Evolutionary conservation across 148 eudicot genomes (phyloP).

Genomic region (Amaranthus cruentus): DNA sequence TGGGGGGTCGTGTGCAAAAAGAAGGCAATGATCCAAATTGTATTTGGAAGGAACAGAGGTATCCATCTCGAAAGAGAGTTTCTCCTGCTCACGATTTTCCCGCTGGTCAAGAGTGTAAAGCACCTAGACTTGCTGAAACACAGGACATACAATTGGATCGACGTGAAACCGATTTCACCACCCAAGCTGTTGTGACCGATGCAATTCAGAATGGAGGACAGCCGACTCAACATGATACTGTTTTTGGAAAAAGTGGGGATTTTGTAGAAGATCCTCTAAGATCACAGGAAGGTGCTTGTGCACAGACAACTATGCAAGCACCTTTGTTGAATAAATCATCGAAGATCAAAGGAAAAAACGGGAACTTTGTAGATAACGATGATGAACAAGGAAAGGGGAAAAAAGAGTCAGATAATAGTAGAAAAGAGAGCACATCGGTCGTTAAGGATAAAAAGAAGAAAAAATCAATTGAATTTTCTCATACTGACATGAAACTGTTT

Average conservation of each 20-base stretch:
- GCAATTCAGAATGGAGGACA: conserved; percentile 8
- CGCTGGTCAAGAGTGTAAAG: conserved; percentile 57
- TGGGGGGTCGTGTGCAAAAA: conserved; percentile 1
- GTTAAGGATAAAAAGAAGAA: conserved; percentile 23
- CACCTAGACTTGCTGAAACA: conserved; percentile 22
- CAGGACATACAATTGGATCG: conserved; percentile 10
- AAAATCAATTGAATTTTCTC: conserved; percentile 16
- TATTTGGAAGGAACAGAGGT: conserved; percentile 19
- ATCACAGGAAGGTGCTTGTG: conserved; percentile 19
- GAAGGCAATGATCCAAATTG: neutral
- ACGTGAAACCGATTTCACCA: conserved; percentile 3
- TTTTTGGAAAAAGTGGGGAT: conserved; percentile 6
- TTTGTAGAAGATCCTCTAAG: conserved; percentile 8
- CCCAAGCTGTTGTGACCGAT: conserved; percentile 2
- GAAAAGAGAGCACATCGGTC: neutral
- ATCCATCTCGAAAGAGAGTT: conserved; percentile 45
- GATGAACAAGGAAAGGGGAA: conserved; percentile 6
- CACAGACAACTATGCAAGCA: conserved; percentile 7
- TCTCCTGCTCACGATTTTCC: conserved; percentile 66
- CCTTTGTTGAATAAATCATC: neutral
- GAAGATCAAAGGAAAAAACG: conserved; percentile 10
- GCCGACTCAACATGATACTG: conserved; percentile 5
- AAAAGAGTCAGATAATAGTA: conserved; percentile 12
- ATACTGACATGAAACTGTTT: neutral
- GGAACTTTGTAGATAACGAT: conserved; percentile 8